A percentile compares a stretch with the other conserved stretches of the same genome.
Conservation (phyloP, 371 early-diverging fungal genomes). For the Lichtheimia ramosa region DNA sequence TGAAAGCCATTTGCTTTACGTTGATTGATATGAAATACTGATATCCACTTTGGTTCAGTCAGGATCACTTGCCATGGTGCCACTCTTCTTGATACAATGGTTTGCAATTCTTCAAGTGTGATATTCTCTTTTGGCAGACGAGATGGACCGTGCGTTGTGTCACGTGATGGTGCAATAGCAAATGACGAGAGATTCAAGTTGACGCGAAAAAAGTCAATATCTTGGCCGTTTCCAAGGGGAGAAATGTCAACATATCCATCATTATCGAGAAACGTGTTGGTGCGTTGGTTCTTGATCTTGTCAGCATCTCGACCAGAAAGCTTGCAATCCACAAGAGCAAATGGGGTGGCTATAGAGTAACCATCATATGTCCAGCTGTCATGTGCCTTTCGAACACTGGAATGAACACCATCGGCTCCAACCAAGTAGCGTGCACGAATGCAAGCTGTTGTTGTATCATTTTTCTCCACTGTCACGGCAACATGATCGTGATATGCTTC, state of each 20-base stretch:
- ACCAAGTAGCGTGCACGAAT: constrained; percentile 29
- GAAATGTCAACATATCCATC: constrained; percentile 6
- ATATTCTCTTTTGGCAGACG: neutral
- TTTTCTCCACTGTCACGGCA: constrained; percentile 15
- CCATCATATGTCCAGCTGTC: constrained; percentile 40
- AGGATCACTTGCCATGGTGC: constrained; percentile 9
- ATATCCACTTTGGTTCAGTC: constrained; percentile 17
- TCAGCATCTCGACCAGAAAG: constrained; percentile 15
- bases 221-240: neutral
- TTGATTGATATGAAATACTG: constrained; percentile 39
- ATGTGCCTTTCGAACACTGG: constrained; percentile 23
- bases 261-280: constrained; percentile 2
- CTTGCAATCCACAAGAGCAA: constrained; percentile 31
- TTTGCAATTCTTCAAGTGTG: constrained; percentile 5
- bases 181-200: constrained; percentile 5
- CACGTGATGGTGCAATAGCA: neutral
- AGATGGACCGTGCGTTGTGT: constrained; percentile 1
- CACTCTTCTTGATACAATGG: neutral
- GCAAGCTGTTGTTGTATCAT: neutral
- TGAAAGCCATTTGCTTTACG: constrained; percentile 38
- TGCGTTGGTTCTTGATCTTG: constrained; percentile 7
- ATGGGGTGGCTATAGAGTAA: constrained; percentile 20
- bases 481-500: constrained; percentile 24
- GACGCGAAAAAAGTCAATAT: constrained; percentile 1
- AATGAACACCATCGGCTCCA: constrained; percentile 49